Percentiles rank a stretch among this genome's conserved stretches.
These are phyloP conservation scores for Pythium insidiosum DNA, from an alignment of 352 stramenopile genomes.

Conservation along the genomic window DNA sequence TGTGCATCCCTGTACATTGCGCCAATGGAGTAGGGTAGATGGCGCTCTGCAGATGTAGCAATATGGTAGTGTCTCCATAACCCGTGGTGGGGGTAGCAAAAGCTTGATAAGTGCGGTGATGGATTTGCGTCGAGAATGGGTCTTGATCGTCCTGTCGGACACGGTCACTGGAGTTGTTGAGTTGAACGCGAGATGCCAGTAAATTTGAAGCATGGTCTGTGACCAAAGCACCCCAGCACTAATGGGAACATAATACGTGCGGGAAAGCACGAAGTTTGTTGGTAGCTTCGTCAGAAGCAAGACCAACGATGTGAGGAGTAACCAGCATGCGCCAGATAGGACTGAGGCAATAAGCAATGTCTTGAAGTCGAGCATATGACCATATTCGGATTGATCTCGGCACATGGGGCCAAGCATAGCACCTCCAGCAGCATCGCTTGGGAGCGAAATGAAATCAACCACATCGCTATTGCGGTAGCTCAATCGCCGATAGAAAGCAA, in stretches of 20 bases:
- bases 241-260: no score
- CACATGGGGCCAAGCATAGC: not conserved
- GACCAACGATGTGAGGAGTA: no score
- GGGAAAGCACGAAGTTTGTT: no score
- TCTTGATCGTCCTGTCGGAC: no score
- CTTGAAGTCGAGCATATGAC: not conserved
- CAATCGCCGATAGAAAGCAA: slow-evolving; percentile 3
- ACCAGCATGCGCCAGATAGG: no score
- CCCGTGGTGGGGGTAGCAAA: no score
- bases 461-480: slow-evolving; percentile 12
- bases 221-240: no score
- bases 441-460: not conserved
- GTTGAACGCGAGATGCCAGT: not conserved
- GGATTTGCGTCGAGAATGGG: not conserved
- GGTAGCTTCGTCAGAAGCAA: no score
- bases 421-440: slow-evolving; percentile 1
- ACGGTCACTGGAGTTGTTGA: no score
- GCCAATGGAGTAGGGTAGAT: slow-evolving; percentile 11
- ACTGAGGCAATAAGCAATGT: not conserved
- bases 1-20: slow-evolving; percentile 6
- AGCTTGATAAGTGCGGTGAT: not conserved
- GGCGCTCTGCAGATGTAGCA: slow-evolving; percentile 4
- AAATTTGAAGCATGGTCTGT: not conserved
- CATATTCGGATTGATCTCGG: not conserved
- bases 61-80: not conserved